phyloP scores from a whole-genome alignment of 2,329 filamentous ascomycete species.

The Fusarium compactum region DNA sequence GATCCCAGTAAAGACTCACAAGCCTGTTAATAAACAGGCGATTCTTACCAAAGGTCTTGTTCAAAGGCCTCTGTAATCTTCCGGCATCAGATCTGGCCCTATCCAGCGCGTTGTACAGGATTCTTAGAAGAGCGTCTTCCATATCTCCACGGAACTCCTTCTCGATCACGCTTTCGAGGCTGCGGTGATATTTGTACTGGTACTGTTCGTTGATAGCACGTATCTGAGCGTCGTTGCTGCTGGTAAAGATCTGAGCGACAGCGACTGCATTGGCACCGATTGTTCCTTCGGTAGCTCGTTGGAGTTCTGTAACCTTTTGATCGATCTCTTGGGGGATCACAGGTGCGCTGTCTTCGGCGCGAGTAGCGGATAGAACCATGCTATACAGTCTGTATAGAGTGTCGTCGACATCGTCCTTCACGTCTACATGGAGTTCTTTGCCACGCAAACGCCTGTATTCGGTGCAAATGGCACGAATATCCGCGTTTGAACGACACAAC shows the following conservation, averaged over 20 bases:
- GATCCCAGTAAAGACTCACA: conserved; percentile 51
- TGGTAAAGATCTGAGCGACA: conserved; percentile 51
- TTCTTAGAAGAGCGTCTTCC: conserved; percentile 51
- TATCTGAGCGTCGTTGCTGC: conserved; percentile 51
- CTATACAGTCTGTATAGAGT: conserved; percentile 51
- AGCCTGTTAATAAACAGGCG: conserved; percentile 50
- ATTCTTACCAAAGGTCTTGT: conserved; percentile 48
- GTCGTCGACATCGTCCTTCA: conserved; percentile 51
- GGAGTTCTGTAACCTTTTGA: conserved; percentile 50
- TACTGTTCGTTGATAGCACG: conserved; percentile 49
- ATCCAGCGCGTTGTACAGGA: conserved; percentile 45
- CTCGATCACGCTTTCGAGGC: conserved; percentile 51
- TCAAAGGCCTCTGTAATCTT: conserved; percentile 44
- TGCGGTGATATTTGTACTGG: conserved; percentile 50
- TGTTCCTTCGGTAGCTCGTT: conserved; percentile 50
- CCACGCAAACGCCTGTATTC: conserved; percentile 49
- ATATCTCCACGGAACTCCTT: conserved; percentile 53
- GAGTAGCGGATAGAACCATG: conserved; percentile 48
- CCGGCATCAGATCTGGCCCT: conserved; percentile 44
- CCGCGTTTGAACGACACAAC: conserved; percentile 53
- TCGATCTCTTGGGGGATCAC: conserved; percentile 50
- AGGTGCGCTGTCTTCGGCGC: conserved; percentile 48
- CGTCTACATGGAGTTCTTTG: conserved; percentile 48
- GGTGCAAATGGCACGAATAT: conserved; percentile 50
- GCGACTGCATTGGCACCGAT: conserved; percentile 49